Evolutionary conservation across 805 yeast species (phyloP), one percentile per base, ranked within the genome.

Genomic region (Millerozyma acaciae): DNA sequence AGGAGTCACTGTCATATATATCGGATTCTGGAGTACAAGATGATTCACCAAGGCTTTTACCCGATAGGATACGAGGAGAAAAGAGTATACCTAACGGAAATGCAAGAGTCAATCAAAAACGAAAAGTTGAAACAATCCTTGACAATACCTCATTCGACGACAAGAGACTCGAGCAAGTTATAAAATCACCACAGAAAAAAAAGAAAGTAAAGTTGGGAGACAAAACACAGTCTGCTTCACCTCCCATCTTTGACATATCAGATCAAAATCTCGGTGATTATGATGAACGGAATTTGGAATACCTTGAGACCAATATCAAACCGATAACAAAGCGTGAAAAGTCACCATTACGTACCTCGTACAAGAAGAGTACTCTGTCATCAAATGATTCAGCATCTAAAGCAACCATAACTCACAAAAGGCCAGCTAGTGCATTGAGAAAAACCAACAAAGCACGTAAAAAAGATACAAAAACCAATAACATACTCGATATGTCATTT

Each of bases 191-290:
- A 5, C 44, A 35, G 16, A 56, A 50, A 28, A 37, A 36, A n/a
- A 46, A 51, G 13, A 55, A 48, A 30, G 39, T 53, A 30, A 49
- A 43, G 26, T 28, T 43, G 3, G 31, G 37, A 6, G 34, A 33
- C 23, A 35, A 31, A 18, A 25, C 20, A 6, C 28, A 26, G 23
- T 35, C 51, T 4, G 37, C 38, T 7, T 43, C 59, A 1, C 42
- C 44, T 2, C 33, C 47, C 1, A 24, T 52, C 5, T 48, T 44
- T 34, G 60, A 59, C 28, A 17, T 47, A 8, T 58, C 64, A 2
- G 45, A 51, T 29, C 63, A 52, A 13, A 53, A 60, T 21, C 32
- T 59, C 4, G 68, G 66, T 13, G 67, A 61, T 24, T 62, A 62
- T 31, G 61, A 52, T 5, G 68, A 60, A 34, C 43, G 45, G 3